phyloP scores from a whole-genome alignment of 163 green algal genomes.

The Scenedesmus sp. region DNA sequence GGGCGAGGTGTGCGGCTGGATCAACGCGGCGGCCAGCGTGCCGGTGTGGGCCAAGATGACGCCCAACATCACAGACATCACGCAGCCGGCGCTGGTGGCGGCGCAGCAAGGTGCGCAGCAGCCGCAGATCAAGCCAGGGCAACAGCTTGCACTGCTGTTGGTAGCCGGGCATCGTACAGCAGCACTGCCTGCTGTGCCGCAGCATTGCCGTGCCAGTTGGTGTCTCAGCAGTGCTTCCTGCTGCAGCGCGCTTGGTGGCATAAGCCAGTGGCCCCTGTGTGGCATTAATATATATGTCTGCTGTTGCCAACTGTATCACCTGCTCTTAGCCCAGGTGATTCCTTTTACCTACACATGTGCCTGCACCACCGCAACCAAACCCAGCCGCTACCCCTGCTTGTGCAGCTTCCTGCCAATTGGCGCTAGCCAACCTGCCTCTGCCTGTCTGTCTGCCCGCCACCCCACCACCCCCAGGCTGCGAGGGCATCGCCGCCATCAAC shows the following conservation, averaged over 20 bases:
- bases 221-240: too few relatives aligned
- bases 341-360: not conserved
- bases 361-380: too few relatives aligned
- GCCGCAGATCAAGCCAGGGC: not conserved
- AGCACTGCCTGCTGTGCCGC: not conserved
- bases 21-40: slow-evolving; percentile 84
- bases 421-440: not conserved
- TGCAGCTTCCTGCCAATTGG: not conserved
- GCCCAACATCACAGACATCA: slow-evolving; percentile 99
- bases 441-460: not conserved
- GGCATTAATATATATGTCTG: too few relatives aligned
- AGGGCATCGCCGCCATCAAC: slow-evolving; percentile 98
- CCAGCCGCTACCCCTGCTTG: not conserved
- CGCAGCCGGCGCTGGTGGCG: slow-evolving; percentile 70
- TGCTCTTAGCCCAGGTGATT: not conserved
- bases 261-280: not conserved
- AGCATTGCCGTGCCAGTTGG: too few relatives aligned
- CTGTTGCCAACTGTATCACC: not conserved
- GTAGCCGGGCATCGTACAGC: not conserved
- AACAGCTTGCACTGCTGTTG: not conserved
- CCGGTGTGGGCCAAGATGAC: slow-evolving; percentile 99
- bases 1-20: slow-evolving; percentile 89
- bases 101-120: slow-evolving; percentile 57
- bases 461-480: slow-evolving; percentile 67
- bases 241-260: too few relatives aligned